These are phyloP conservation scores for Colletotrichum caudatum DNA, from an alignment of 2,329 filamentous ascomycete species.

Conservation along the genomic window DNA sequence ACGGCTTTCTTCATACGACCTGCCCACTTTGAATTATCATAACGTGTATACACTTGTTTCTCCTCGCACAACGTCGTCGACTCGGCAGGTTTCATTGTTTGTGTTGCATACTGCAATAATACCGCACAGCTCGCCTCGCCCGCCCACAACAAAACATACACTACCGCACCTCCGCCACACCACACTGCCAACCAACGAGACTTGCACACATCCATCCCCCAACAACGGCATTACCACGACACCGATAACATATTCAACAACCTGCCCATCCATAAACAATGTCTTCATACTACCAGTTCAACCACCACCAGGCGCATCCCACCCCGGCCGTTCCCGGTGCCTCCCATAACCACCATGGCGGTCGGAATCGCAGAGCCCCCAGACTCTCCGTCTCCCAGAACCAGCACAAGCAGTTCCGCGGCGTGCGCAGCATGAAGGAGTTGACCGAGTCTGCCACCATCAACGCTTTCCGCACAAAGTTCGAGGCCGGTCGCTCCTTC, in stretches of 20 bases:
- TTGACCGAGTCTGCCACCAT: conserved; percentile 82
- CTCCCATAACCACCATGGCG: conserved; percentile 83
- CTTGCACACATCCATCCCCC: conserved; percentile 8
- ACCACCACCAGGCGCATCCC: conserved; percentile 68
- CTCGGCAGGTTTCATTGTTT: conserved; percentile 40
- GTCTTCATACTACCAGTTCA: conserved; percentile 75
- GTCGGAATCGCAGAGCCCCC: conserved; percentile 86
- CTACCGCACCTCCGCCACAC: conserved; percentile 33
- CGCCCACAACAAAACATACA: conserved; percentile 32
- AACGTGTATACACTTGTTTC: conserved; percentile 4
- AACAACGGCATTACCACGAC: conserved; percentile 26
- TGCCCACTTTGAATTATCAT: conserved; percentile 9
- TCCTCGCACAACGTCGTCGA: conserved; percentile 37
- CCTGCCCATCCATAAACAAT: conserved; percentile 55
- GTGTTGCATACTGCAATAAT: conserved; percentile 40
- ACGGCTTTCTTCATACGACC: conserved; percentile 10
- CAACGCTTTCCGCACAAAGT: conserved; percentile 84
- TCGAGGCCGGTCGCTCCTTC: conserved; percentile 92
- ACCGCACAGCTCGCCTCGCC: conserved; percentile 41
- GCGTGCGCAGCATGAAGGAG: conserved; percentile 88
- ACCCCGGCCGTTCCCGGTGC: conserved; percentile 66
- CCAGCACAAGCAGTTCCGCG: conserved; percentile 86
- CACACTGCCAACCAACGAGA: conserved; percentile 31
- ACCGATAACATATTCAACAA: conserved; percentile 1
- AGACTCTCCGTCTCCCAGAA: conserved; percentile 85